Evolutionary conservation across 192 early-diverging fungal species (phyloP).

Genomic region (Rhizophagus sp.): DNA sequence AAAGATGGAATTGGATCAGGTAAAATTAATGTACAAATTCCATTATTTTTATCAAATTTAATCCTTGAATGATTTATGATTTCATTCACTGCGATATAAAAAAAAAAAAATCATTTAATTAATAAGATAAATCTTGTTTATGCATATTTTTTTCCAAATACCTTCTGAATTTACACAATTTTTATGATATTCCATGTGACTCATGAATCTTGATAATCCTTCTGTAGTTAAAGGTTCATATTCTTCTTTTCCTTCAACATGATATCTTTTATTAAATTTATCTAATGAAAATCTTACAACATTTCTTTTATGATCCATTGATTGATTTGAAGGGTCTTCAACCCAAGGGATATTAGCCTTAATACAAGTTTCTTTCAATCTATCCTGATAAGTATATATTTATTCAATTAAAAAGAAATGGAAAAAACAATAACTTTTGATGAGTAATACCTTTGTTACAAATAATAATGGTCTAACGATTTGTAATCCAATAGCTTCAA

Average conservation of each 20-base stretch:
- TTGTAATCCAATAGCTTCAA: constrained; percentile 41
- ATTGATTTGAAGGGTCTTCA: constrained; percentile 44
- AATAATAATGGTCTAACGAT: constrained; percentile 45
- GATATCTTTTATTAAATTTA: constrained; percentile 16
- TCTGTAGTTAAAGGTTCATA: constrained; percentile 35
- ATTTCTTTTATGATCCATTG: constrained; percentile 43
- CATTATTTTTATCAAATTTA: constrained; percentile 35
- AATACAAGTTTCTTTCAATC: constrained; percentile 40
- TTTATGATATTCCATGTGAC: constrained; percentile 48
- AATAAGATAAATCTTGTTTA: no score
- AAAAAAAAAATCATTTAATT: not conserved
- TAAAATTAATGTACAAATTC: constrained; percentile 33
- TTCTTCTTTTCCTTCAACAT: not conserved
- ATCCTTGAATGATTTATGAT: constrained; percentile 14
- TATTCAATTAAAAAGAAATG: not conserved
- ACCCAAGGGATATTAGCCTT: constrained; percentile 36
- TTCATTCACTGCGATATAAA: constrained; percentile 6
- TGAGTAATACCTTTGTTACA: constrained; percentile 39
- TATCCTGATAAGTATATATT: constrained; percentile 27
- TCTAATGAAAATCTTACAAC: constrained; percentile 37
- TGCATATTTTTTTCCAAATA: not conserved
- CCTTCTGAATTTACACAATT: constrained; percentile 32
- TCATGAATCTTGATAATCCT: constrained; percentile 36
- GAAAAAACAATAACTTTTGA: not conserved
- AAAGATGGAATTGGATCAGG: not conserved